Evolutionary conservation across 2,329 filamentous ascomycete genomes (phyloP), one percentile per base, ranked within the genome.

Genomic region (Diplodia mutila): DNA sequence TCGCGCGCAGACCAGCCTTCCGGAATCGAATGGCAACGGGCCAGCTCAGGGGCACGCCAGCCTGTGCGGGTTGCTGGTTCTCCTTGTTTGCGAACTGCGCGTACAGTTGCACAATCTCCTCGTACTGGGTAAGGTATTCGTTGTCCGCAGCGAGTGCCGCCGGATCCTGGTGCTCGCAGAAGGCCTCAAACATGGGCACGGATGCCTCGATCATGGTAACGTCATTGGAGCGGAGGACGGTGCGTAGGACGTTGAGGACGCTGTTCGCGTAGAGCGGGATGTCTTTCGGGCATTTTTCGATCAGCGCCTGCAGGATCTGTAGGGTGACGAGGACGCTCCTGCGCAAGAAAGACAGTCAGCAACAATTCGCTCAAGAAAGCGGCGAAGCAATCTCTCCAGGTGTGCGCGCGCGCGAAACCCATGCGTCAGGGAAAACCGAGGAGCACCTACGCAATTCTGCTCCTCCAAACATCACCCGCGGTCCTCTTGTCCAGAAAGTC

Each of bases 301-400:
- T 93, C 73, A 99, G 85, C 54, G 94, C 93, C 69, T 90, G 89
- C 72, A 97, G 85, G 73, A 99, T 97, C 79, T 96, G 91, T 68
- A 99, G 89, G 2, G 94, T 97, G 71, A 99, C 93, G 79, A 97
- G 93, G 68, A 97, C 92, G 83, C 96, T 96, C 72, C 92, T 95
- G 73, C 59, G 65, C 25, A 48, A 39, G 51, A n/a, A 52, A 61
- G 39, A 69, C 53, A 34, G 34, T 64, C 37, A 51, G 27, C 16
- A 53, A 27, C 29, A 21, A 11, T 21, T 69, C 66, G 34, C 61
- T 27, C 42, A 23, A 52, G 12, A 23, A 21, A 25, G 18, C 27
- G 49, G 49, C 18, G 21, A 8, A 34, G 1, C 46, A 14, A 12
- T 54, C 48, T 27, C 23, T 7, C 11, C 32, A 46, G 16, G n/a